Percentiles rank a stretch among this genome's conserved stretches.
Evolutionary conservation across 2,329 filamentous ascomycete genomes (phyloP).

Genomic region (Herpotrichia juniperi): DNA sequence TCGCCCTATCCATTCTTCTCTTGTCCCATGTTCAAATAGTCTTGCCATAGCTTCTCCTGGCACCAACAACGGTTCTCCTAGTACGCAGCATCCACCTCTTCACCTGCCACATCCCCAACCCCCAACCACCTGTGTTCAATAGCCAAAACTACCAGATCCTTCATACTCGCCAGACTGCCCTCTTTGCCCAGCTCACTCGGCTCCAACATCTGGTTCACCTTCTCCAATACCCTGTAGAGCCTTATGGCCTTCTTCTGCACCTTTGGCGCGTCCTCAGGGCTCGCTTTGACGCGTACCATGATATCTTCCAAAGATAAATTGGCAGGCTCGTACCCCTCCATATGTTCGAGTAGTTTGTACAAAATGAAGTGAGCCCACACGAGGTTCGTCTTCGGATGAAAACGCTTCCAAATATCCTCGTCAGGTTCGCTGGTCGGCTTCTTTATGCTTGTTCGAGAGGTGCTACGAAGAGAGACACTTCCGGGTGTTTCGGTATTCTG

Average conservation of each 20-base stretch:
- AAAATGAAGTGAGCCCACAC: slow-evolving; percentile 69
- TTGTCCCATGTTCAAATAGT: no score
- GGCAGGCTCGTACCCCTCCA: slow-evolving; percentile 32
- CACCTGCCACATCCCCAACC: slow-evolving; percentile 37
- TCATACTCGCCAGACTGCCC: slow-evolving; percentile 32
- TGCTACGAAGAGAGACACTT: slow-evolving; percentile 11
- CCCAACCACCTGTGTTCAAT: slow-evolving; percentile 43
- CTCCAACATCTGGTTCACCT: slow-evolving; percentile 47
- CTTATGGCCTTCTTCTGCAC: slow-evolving; percentile 44
- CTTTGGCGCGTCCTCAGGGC: slow-evolving; percentile 18
- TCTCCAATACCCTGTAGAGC: slow-evolving; percentile 45
- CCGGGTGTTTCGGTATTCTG: slow-evolving; percentile 5
- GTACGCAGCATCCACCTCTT: no score
- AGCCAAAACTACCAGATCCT: slow-evolving; percentile 42
- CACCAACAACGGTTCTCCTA: no score
- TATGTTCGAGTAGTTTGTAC: slow-evolving; percentile 57
- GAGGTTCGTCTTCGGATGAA: slow-evolving; percentile 66
- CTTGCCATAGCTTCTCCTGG: no score
- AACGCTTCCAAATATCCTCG: slow-evolving; percentile 55
- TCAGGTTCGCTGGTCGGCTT: not conserved
- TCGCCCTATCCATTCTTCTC: no score
- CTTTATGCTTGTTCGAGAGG: slow-evolving; percentile 3
- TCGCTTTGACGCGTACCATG: slow-evolving; percentile 19
- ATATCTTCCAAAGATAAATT: slow-evolving; percentile 14
- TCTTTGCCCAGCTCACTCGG: slow-evolving; percentile 39